phyloP scores from a whole-genome alignment of 768 basidiomycete species.

The Serendipita sp. region DNA sequence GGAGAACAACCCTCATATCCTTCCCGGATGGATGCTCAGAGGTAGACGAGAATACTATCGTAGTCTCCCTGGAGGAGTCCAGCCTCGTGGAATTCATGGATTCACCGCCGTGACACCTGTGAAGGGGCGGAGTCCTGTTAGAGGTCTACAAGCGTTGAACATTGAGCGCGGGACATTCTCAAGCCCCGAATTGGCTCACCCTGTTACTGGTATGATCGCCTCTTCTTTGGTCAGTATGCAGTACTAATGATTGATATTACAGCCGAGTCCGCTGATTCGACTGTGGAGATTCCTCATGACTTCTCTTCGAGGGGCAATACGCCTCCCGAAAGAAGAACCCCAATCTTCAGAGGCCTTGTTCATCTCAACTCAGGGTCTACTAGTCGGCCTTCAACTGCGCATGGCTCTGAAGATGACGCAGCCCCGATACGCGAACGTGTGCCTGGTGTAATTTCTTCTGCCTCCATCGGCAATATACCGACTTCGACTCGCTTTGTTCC shows the following conservation, averaged over 20 bases:
- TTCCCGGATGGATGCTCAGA: conserved; percentile 81
- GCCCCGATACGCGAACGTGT: not conserved
- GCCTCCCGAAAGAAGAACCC: not conserved
- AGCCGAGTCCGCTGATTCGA: too few relatives aligned
- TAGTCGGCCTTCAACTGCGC: not conserved
- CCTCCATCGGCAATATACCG: not conserved
- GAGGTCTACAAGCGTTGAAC: not conserved
- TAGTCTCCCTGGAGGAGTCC: not conserved
- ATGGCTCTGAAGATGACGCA: not conserved
- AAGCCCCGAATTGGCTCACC: conserved; percentile 43
- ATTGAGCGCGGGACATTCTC: conserved; percentile 45
- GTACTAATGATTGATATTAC: too few relatives aligned
- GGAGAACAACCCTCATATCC: conserved; percentile 88
- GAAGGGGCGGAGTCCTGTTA: not conserved
- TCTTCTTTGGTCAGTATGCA: not conserved
- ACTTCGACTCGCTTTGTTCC: not conserved
- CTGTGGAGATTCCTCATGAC: not conserved
- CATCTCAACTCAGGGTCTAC: not conserved
- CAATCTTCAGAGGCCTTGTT: not conserved
- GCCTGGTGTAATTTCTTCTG: not conserved
- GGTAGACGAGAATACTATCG: conserved; percentile 13
- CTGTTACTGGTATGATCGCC: not conserved
- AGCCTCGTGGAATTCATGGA: not conserved
- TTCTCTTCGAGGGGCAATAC: not conserved
- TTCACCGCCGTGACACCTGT: not conserved